Evolutionary conservation across 2,329 filamentous ascomycete species (phyloP), one percentile per base, ranked within the genome.

Genomic region (Fusarium avenaceum): DNA sequence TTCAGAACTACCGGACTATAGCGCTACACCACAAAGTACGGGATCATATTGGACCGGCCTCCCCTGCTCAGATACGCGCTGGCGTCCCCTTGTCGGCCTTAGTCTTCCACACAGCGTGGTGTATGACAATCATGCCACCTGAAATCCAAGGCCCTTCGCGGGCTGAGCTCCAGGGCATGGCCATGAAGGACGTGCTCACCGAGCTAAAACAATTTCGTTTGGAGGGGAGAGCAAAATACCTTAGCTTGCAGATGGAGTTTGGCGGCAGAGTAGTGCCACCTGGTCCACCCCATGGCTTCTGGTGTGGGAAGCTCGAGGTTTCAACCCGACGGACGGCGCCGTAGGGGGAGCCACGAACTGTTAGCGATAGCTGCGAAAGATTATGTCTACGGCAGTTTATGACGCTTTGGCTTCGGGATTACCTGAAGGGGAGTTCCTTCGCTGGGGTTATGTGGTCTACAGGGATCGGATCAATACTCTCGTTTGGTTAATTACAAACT

Each of bases 61-160:
- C 82, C 8, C 84, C 85, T 14, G 76, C 77, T 20, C 86, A 89
- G 54, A 76, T 85, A 17, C 75, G 72, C 4, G 84, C 84, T 0
- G 86, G 86, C 2, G 84, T 83, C 6, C 86, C 86, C 6, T 47
- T 73, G 1, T 76, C 78, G 0, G 76, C 79, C 1, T 81, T 80
- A 55, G 74, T 89, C 39, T 88, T 84, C 67, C 78, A 82, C 28
- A 80, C 79, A 2, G 86, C 86, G 0, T 89, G 86, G 86, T 80
- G 82, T 59, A 79, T 86, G 52, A 67, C 86, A 15, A 61, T 86
- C 4, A 75, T 81, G 63, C 81, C 82, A 9, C 51, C 43, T 1
- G 61, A 64, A 15, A 62, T 80, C 28, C 56, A 52, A 5, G 43
- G 65, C 22, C 82, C 81, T 0, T 62, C 71, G 6, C 58, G 51